Conservation (phyloP, 108 stramenopile species). For the Skeletonema grethae region DNA sequence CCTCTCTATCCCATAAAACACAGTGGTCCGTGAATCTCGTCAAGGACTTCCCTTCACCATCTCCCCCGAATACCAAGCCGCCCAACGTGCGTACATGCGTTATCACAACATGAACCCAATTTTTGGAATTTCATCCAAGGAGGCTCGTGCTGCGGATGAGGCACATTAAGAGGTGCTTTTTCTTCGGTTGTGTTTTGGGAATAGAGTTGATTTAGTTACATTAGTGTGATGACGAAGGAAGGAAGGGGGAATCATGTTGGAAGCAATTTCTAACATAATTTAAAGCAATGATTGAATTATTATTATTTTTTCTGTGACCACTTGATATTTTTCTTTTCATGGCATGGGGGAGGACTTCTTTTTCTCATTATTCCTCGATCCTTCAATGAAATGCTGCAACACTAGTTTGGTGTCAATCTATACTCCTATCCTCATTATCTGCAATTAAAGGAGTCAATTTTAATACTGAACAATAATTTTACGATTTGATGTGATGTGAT, state of each 20-base stretch:
- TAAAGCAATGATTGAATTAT: constrained; percentile 3
- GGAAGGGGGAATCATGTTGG: constrained; percentile 6
- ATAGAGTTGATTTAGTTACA: background rate
- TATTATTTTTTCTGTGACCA: background rate
- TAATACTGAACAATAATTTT: constrained; percentile 1
- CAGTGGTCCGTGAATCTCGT: constrained; percentile 42
- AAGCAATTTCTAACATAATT: constrained; percentile 3
- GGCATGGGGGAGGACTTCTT: background rate
- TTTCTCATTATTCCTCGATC: background rate
- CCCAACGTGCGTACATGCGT: constrained; percentile 90
- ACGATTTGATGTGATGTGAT: background rate
- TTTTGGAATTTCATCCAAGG: constrained; percentile 81
- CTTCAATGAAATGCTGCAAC: background rate
- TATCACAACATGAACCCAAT: constrained; percentile 95
- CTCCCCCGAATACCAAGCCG: constrained; percentile 82
- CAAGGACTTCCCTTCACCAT: constrained; percentile 76
- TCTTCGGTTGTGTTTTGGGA: background rate
- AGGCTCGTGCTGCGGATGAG: constrained; percentile 51
- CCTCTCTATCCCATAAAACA: background rate
- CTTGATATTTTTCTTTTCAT: background rate
- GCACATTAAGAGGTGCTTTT: constrained; percentile 26
- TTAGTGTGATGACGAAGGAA: constrained; percentile 16
- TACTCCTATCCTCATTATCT: background rate
- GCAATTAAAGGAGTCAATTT: background rate
- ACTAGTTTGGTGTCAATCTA: background rate